phyloP scores from a whole-genome alignment of 495 filamentous ascomycete species.

The Penicillium simplicissimum region DNA sequence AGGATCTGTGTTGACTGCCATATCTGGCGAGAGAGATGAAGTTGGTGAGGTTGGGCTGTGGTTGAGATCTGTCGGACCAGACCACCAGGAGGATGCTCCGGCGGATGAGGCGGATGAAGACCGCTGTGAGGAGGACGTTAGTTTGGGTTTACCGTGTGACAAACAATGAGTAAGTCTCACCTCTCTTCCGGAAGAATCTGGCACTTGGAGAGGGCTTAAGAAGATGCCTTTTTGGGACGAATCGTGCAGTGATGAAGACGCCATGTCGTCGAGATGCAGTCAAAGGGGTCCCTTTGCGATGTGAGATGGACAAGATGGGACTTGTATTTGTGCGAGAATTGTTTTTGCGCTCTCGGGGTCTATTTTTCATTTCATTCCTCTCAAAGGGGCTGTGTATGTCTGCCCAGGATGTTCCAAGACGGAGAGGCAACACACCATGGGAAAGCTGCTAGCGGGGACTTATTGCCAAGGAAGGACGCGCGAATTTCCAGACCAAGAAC shows the following conservation, averaged over 20 bases:
- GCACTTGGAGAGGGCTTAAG: conserved; percentile 22
- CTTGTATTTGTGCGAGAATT: neutral
- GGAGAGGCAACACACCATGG: neutral
- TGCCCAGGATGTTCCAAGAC: conserved; percentile 3
- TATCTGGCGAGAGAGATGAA: conserved; percentile 30
- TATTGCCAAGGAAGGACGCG: conserved; percentile 9
- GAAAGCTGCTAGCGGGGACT: neutral
- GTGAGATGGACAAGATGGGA: conserved; percentile 1
- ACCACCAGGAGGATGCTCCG: conserved; percentile 23
- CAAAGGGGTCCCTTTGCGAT: conserved; percentile 13
- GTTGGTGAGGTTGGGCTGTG: conserved; percentile 28
- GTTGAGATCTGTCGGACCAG: conserved; percentile 25
- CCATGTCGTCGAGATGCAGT: conserved; percentile 19
- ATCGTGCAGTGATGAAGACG: conserved; percentile 19
- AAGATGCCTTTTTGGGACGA: conserved; percentile 17
- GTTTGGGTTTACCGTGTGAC: conserved; percentile 3
- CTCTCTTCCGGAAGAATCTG: conserved; percentile 27
- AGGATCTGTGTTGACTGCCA: conserved; percentile 29
- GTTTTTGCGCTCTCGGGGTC: neutral
- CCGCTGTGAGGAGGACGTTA: conserved; percentile 14
- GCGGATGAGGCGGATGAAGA: conserved; percentile 25
- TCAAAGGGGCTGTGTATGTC: conserved; percentile 15
- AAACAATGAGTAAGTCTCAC: conserved; percentile 11
- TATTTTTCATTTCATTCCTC: neutral
- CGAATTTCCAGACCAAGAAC: neutral